Evolutionary conservation across 2,329 filamentous ascomycete species (phyloP).

Genomic region (Fusarium buharicum): DNA sequence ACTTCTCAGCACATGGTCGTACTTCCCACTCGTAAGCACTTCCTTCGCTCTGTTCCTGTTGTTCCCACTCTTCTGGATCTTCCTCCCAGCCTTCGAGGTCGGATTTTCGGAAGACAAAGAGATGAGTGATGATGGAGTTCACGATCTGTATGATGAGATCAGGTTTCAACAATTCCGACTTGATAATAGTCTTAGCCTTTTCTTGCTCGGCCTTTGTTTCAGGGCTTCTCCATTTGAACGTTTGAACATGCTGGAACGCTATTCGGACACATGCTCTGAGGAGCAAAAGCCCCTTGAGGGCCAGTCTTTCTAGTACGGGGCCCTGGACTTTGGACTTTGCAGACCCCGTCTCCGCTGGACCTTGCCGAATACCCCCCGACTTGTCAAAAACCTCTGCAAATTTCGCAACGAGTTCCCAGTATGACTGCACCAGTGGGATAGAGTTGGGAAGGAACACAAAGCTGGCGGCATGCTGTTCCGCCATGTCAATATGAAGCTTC

Average conservation of each 20-base stretch:
- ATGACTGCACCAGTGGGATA: slow-evolving; percentile 78
- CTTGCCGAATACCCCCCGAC: slow-evolving; percentile 65
- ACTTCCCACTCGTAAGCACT: slow-evolving; percentile 94
- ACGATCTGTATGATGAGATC: slow-evolving; percentile 84
- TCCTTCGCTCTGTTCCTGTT: slow-evolving; percentile 83
- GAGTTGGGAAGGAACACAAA: slow-evolving; percentile 86
- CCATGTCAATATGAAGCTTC: slow-evolving; percentile 91
- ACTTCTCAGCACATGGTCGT: slow-evolving; percentile 89
- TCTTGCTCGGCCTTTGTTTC: slow-evolving; percentile 81
- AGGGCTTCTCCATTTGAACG: slow-evolving; percentile 82
- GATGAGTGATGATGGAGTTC: slow-evolving; percentile 83
- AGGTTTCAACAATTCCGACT: slow-evolving; percentile 77
- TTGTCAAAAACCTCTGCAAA: slow-evolving; percentile 80
- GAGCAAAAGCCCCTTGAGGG: slow-evolving; percentile 83
- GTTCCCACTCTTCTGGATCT: slow-evolving; percentile 95
- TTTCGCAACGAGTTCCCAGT: slow-evolving; percentile 83
- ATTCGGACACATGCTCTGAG: slow-evolving; percentile 86
- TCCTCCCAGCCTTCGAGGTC: slow-evolving; percentile 94
- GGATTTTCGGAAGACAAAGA: slow-evolving; percentile 85
- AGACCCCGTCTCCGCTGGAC: slow-evolving; percentile 50
- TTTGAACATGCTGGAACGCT: slow-evolving; percentile 81
- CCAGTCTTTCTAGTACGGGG: slow-evolving; percentile 79
- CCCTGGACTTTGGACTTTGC: slow-evolving; percentile 65
- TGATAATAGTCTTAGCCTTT: slow-evolving; percentile 74
- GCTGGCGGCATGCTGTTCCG: slow-evolving; percentile 79